Conservation (phyloP, 768 basidiomycete genomes). For the Punctularia strigosozonata region DNA sequence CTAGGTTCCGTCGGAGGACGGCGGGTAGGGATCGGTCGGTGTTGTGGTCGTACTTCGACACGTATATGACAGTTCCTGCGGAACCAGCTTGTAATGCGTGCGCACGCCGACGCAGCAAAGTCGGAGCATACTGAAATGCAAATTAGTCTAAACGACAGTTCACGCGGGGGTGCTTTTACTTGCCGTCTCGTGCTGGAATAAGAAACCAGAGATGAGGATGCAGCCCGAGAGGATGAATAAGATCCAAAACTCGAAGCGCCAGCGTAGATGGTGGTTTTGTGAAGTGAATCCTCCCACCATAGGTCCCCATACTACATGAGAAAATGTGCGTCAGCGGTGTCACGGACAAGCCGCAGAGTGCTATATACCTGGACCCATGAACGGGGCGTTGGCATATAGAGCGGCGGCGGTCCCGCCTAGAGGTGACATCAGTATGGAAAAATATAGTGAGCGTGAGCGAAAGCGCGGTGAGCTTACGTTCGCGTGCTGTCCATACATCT, state of each 20-base stretch:
- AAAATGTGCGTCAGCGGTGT: too few relatives aligned
- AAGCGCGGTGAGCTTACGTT: too few relatives aligned
- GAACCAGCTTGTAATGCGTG: conserved; percentile 28
- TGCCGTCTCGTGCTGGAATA: conserved; percentile 48
- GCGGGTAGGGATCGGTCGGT: conserved; percentile 29
- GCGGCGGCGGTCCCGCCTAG: conserved; percentile 45
- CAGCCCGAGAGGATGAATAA: conserved; percentile 41
- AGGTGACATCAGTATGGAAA: too few relatives aligned
- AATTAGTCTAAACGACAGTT: background rate
- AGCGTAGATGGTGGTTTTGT: conserved; percentile 31
- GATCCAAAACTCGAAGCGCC: conserved; percentile 58
- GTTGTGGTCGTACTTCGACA: conserved; percentile 36
- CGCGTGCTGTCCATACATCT: conserved; percentile 47
- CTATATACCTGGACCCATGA: conserved; percentile 39
- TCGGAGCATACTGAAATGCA: conserved; percentile 40
- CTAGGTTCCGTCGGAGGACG: conserved; percentile 36
- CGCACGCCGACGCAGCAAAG: conserved; percentile 44
- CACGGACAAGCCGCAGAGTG: too few relatives aligned
- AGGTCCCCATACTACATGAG: conserved; percentile 50
- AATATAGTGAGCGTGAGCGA: too few relatives aligned
- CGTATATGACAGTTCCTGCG: conserved; percentile 28
- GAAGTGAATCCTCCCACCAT: conserved; percentile 58
- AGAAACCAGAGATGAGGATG: conserved; percentile 31
- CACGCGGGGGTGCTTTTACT: conserved; percentile 4
- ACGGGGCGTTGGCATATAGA: conserved; percentile 47